Evolutionary conservation across 139 green algal genomes (phyloP), one percentile per base, ranked within the genome.

Genomic region (Chlamydomonas schloesseri): DNA sequence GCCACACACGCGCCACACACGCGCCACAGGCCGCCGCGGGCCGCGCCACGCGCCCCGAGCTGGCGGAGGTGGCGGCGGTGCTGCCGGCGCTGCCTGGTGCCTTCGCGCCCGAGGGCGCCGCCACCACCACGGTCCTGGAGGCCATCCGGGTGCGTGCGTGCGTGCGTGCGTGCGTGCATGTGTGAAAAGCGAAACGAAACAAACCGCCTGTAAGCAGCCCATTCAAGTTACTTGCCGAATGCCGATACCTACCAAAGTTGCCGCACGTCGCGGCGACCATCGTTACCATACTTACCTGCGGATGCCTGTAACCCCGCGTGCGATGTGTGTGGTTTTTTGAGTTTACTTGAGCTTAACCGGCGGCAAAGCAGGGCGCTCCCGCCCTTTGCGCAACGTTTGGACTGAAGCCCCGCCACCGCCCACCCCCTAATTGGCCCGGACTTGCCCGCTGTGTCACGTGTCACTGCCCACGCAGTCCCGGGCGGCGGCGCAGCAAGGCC

Each of bases 121-220:
- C 18, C 23, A 73, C 79, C 3, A 67, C 79, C 0, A 47, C 50
- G 13, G 79, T 85, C 1, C 46, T 85, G 31, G 33, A 21, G 10
- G 79, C 79, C 17, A 50, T 85, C n/a, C 76, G 68, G 79, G 79
- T 84, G 31, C 26, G 76, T 34, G 28, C 37, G 3, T 5, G 57
- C 57, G 57, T 15, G 57, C 20, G 53, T 58, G 53, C 13, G 53
- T 15, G 15, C 53, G 53, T 23, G 53, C 13, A 58, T 13, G 53
- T 15, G 13, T 58, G 53, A 58, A 23, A 58, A 15, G 53, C 13
- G 53, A 15, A 15, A 13, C 13, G 53, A 13, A 15, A 15, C 53
- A 58, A 72, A 17, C 67, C 34, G 11, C 8, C 60, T 13, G 60
- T 13, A 31, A n/a, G n/a, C 60, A 33, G 21, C 23, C 21, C 60